Base-by-base conservation (phyloP, 768 basidiomycete genomes). In the Rhodotorula paludigena region DNA sequence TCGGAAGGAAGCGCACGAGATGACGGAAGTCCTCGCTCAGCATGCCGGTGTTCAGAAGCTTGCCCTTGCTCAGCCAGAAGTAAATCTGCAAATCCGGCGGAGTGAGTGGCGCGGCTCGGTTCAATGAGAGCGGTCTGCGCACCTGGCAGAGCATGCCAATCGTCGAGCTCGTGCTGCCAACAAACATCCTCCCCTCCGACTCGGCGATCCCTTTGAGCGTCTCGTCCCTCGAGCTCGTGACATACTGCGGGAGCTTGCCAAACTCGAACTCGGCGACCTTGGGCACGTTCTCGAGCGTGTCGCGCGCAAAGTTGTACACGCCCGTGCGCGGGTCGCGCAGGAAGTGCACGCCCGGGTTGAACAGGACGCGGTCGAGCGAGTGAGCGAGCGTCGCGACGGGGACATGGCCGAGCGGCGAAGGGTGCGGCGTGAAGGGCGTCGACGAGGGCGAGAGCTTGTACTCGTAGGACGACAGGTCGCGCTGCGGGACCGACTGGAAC, bases 261-360 rank as follows among this genome's bases (percentile, higher is more conserved):
- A 91, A 96, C 12, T 87, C 91, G 74, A 97, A 97, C 53, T 92
- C 86, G 9, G 82, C 84, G 10, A 92, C 85, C 64, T 84, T 80
- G 0, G 92, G 90, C 53, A 99, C 84, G 3, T 78, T 77, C 78
- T 89, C 84, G 9, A 96, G 80, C 75, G 82, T 84, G 7, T 86
- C 84, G 0, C 64, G 69, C 16, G 85, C 78, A 76, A 91, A 97
- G 75, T 93, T 93, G 79, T 89, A 93, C 21, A 90, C 87, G 10
- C 85, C 82, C 0, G 91, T 89, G 25, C 89, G 82, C 1, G 90
- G 89, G 75, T 98, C 92, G 74, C 86, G 85, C 4, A 96, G 79
- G 87, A 90, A 90, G 73, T 92, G 89, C 1, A 93, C 87, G 18
- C 81, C 84, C 56, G 75, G 89, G 88, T 86, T 89, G 82, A 89